Base-by-base conservation (phyloP, 495 filamentous ascomycete species). In the Penicillium soppii region DNA sequence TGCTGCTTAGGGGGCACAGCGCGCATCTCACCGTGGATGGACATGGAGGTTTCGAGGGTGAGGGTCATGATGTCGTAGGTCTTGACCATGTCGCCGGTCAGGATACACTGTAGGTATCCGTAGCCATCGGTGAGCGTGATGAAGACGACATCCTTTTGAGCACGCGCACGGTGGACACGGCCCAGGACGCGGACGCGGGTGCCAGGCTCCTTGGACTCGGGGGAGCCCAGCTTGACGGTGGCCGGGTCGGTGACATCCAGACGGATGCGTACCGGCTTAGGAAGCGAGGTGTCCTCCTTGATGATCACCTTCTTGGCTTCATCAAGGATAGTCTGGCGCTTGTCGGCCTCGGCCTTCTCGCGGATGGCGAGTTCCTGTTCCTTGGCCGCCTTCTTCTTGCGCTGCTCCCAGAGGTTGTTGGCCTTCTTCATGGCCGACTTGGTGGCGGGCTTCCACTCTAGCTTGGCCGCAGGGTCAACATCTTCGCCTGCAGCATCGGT, bases 31-130 rank as follows among this genome's bases (percentile, higher is more conserved):
- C 94, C 94, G 57, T 84, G 86, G 21, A 98, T 78, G 49, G 86
- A 83, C 53, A 99, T 84, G 26, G 91, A 91, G 17, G 92, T 95
- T 68, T 92, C 95, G 47, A 87, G 83, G 23, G 91, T 92, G 47
- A 99, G 82, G 16, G 87, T 89, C 58, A 96, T 70, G 43, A 90
- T 89, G 69, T 97, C 91, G 76, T 95, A 95, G 22, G 90, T 94
- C 76, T 90, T 94, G 57, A 89, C 86, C 58, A 99, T 75, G 38
- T 87, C 80, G 23, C 91, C 90, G 1, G 88, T 82, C 56, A 99
- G 67, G 55, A 98, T 79, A 56, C 90, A 95, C 77, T 97, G 92
- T 52, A 99, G 73, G 58, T 86, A 84, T 19, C 92, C 92, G 58
- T 92, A 92, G 32, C 94, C 94, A 60, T 97, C 94, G 61, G 84